Evolutionary conservation across 805 yeast genomes (phyloP).

Genomic region (Candida palmyrensis): DNA sequence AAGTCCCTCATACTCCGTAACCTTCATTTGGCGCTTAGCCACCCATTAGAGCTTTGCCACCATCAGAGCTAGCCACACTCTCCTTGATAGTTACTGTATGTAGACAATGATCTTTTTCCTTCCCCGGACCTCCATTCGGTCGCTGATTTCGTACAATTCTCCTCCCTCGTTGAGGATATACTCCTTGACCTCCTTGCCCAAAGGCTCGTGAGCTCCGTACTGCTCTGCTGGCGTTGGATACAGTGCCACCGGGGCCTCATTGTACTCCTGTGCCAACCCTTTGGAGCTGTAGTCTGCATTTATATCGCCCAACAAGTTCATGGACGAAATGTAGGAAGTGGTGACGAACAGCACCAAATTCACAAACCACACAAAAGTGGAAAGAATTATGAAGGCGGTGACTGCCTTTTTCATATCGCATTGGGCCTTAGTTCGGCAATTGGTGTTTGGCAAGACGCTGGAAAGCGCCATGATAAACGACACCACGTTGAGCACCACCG

Average conservation of each 20-base stretch:
- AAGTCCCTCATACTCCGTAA: too few relatives aligned
- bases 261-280: conserved; percentile 7
- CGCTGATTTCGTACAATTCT: conserved; percentile 23
- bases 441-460: conserved; percentile 18
- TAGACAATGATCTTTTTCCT: conserved; percentile 23
- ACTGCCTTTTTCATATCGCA: conserved; percentile 32
- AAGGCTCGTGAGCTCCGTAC: not conserved
- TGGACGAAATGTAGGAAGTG: conserved; percentile 31
- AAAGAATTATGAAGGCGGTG: conserved; percentile 31
- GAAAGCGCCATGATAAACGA: conserved; percentile 28
- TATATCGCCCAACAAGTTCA: conserved; percentile 27
- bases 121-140: conserved; percentile 14
- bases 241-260: not conserved
- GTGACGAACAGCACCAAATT: conserved; percentile 34
- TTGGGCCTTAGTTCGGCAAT: conserved; percentile 13
- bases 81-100: conserved; percentile 10
- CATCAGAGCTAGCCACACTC: not conserved
- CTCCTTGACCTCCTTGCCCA: conserved; percentile 18
- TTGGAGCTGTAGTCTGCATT: conserved; percentile 25
- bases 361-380: conserved; percentile 34
- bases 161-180: conserved; percentile 24
- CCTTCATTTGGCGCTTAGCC: too few relatives aligned
- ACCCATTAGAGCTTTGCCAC: not conserved
- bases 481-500: conserved; percentile 27
- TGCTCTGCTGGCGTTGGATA: not conserved